These are phyloP conservation scores for Suhomyces chickasaworum DNA, from an alignment of 1,139 yeast genomes.

Conservation along the genomic window DNA sequence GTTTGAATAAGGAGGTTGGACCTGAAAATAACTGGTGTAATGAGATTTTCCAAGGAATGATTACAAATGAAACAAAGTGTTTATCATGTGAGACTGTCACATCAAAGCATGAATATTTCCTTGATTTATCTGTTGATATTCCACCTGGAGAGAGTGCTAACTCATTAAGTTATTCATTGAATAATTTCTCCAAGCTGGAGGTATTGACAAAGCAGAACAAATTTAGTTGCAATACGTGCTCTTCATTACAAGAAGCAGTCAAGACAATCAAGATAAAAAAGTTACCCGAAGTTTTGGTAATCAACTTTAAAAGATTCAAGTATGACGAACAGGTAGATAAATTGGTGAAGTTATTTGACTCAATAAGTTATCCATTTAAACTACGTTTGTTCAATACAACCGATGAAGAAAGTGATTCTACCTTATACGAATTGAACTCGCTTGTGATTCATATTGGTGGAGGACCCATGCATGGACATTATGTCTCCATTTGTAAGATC, in stretches of 20 bases:
- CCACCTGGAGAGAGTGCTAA: conserved; percentile 68
- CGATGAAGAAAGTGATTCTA: conserved; percentile 39
- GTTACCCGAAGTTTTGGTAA: conserved; percentile 75
- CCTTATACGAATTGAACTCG: conserved; percentile 78
- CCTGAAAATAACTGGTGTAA: conserved; percentile 56
- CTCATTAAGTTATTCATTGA: conserved; percentile 69
- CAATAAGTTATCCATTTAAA: conserved; percentile 77
- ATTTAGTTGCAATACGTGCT: conserved; percentile 89
- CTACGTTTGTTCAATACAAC: conserved; percentile 78
- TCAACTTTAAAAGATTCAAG: conserved; percentile 89
- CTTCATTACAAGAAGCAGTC: conserved; percentile 91
- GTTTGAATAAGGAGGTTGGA: conserved; percentile 47
- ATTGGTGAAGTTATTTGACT: conserved; percentile 83
- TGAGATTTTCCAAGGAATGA: conserved; percentile 77
- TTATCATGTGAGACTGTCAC: conserved; percentile 87
- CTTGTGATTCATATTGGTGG: conserved; percentile 95
- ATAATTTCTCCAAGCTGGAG: conserved; percentile 83
- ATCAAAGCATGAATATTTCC: conserved; percentile 78
- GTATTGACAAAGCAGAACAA: conserved; percentile 85
- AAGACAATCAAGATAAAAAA: conserved; percentile 82
- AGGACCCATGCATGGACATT: conserved; percentile 97
- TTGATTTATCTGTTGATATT: conserved; percentile 85
- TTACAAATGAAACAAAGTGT: conserved; percentile 89
- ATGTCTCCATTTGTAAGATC: conserved; percentile 82
- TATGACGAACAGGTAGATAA: conserved; percentile 81